These are phyloP conservation scores for Carallia brachiata DNA, from an alignment of 345 rosid genomes.

Conservation along the genomic window DNA sequence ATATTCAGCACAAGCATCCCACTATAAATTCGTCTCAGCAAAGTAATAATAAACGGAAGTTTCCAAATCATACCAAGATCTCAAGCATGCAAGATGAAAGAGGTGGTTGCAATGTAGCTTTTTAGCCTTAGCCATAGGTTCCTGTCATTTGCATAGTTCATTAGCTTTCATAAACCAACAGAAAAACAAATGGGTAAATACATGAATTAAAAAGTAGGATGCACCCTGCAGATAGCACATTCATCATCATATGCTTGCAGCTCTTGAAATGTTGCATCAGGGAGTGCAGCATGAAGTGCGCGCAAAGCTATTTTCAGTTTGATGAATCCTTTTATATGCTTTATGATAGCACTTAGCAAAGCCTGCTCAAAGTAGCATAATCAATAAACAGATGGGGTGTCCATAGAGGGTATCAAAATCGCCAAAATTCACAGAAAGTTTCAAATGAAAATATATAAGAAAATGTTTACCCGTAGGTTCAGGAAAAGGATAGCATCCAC, in stretches of 20 bases:
- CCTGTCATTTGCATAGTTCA: slow-evolving; percentile 52
- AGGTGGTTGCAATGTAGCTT: slow-evolving; percentile 87
- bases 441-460: slow-evolving; percentile 1
- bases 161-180: slow-evolving; percentile 19
- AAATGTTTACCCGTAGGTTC: slow-evolving; percentile 78
- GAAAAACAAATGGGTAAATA: slow-evolving; percentile 15
- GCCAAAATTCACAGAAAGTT: neutral
- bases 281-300: slow-evolving; percentile 96
- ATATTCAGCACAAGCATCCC: slow-evolving; percentile 12
- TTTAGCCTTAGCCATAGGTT: slow-evolving; percentile 99
- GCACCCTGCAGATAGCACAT: slow-evolving; percentile 99
- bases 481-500: slow-evolving; percentile 86
- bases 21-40: slow-evolving; percentile 14
- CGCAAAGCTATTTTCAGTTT: slow-evolving; percentile 84
- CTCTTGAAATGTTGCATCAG: slow-evolving; percentile 94
- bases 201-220: slow-evolving; percentile 12
- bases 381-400: slow-evolving; percentile 6
- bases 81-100: slow-evolving; percentile 94
- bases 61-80: slow-evolving; percentile 71
- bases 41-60: neutral
- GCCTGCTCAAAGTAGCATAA: slow-evolving; percentile 55
- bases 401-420: slow-evolving; percentile 10
- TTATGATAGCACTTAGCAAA: slow-evolving; percentile 81
- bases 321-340: slow-evolving; percentile 82
- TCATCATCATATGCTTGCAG: slow-evolving; percentile 86